Evolutionary conservation across 2,329 filamentous ascomycete species (phyloP), one percentile per base, ranked within the genome.

Genomic region (Epichloe hybrida): DNA sequence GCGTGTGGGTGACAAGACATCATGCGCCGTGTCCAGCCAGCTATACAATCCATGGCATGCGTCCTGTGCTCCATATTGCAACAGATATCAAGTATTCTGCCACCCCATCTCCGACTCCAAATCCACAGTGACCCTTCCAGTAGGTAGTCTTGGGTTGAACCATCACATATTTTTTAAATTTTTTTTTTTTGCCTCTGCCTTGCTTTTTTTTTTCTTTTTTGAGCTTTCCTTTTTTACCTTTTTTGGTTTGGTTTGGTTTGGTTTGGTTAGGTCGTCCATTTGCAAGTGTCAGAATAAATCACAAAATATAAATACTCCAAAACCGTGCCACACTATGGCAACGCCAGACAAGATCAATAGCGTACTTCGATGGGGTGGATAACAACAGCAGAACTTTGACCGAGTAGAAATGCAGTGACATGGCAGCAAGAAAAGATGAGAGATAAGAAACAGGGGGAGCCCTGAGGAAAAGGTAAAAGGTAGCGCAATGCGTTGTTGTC

Each of bases 31-130:
- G 46, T 37, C 37, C 46, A 46, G 42, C 42, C 41, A 43, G 21
- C 41, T 43, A 43, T 49, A 43, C 36, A 53, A 49, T 46, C 46
- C 39, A 47, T 53, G 42, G 38, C 47, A 43, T 52, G 45, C 39
- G 45, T 50, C 38, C 52, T 49, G 43, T 50, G 44, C 52, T 42
- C 50, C 44, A 35, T 48, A 34, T 31, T 48, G 44, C 31, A 44
- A 36, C 37, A 39, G 48, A 39, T 47, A 20, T 42, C 50, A 54
- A 50, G 21, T 31, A 36, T 38, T 27, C 37, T 38, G 36, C 31
- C 47, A 49, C 12, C 45, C 40, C 48, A 27, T 52, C 40, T 41
- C 15, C 44, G 46, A 48, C 52, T 52, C 52, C 50, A 42, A 44
- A 43, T 38, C 34, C 42, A 44, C 13, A 31, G 21, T 48, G 48